Base-by-base conservation (phyloP, 1,139 yeast genomes). In the Pneumocystis carinii region DNA sequence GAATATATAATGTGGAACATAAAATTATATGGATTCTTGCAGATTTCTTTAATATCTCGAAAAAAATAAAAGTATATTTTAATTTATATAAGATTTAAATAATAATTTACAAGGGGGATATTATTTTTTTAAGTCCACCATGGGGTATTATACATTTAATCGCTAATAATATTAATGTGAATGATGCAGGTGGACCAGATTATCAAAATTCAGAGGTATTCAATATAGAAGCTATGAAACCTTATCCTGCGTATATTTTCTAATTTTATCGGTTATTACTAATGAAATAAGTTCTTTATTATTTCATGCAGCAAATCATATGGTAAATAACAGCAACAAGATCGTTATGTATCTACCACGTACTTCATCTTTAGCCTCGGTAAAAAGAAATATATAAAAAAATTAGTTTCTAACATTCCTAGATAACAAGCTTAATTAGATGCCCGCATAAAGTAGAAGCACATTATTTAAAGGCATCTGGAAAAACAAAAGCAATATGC, bases 1-100 rank as follows among this genome's bases (percentile, higher is more conserved):
- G 72, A n/a, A 78, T 89, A 0, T 92, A 92, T 74, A 82, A 78
- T 0, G 87, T 83, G 0, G 73, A 70, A 3, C 80, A 79, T 37
- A 77, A 78, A 35, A 75, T 86, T 66, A 81, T 82, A 69, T 76
- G 73, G 59, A 56, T 66, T 71, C 70, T 69, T 19, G 86, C 83
- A 0, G 87, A 85, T 67, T 87, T 90, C 87, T 66, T 27, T n/a
- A 19, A 38, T 53, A 62, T 19, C 24, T 37, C 57, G 12, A 32
- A 55, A 62, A 64, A 19, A 62, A n/a, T 35, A 53, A 55, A 38
- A 24, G 64, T 61, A 32, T 48, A 48, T 48, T 48, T 24, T 24
- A 48, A 48, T 24, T 19, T 48, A 48, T 10, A 48, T 15, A 48
- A 48, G 4, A 27, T 24, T 48, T 48, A 48, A 24, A 48, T 48